Evolutionary conservation across 768 basidiomycete species (phyloP).

Genomic region (Cyclocybe aegerita): DNA sequence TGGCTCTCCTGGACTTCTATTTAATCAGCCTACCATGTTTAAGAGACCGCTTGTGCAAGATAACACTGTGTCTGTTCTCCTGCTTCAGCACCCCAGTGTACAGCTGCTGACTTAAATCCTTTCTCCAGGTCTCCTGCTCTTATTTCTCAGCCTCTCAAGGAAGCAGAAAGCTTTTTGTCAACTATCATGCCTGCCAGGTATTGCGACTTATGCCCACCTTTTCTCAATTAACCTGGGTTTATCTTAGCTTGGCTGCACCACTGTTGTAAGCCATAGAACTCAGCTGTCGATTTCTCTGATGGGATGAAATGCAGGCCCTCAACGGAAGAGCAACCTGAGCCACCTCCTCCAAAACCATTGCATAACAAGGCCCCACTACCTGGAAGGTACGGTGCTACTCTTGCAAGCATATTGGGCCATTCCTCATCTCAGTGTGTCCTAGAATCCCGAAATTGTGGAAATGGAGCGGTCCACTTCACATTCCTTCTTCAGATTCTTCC

Average conservation of each 20-base stretch:
- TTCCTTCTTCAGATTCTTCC: conserved; percentile 32
- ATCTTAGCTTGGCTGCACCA: conserved; percentile 32
- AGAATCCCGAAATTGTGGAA: conserved; percentile 65
- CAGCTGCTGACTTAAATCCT: background rate
- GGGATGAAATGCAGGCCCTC: conserved; percentile 16
- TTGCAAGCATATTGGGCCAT: conserved; percentile 6
- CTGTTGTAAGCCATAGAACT: conserved; percentile 22
- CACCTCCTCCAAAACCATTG: conserved; percentile 20
- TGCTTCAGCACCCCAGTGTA: background rate
- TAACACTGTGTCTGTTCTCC: no score
- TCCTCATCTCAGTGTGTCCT: background rate
- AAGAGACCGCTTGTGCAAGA: no score
- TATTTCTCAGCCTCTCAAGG: conserved; percentile 3
- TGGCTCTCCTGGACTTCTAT: no score
- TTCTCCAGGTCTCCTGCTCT: conserved; percentile 9
- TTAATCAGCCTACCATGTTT: no score
- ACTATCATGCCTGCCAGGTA: conserved; percentile 41
- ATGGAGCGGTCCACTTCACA: conserved; percentile 60
- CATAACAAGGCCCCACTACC: conserved; percentile 12
- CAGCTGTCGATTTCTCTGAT: background rate
- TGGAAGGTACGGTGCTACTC: conserved; percentile 16
- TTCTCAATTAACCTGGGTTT: background rate
- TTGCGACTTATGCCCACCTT: conserved; percentile 6
- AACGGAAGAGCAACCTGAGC: conserved; percentile 20
- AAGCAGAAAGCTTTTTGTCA: conserved; percentile 36